These are phyloP conservation scores for Nannochloropsis gaditana DNA, from an alignment of 108 stramenopile genomes.

Conservation along the genomic window DNA sequence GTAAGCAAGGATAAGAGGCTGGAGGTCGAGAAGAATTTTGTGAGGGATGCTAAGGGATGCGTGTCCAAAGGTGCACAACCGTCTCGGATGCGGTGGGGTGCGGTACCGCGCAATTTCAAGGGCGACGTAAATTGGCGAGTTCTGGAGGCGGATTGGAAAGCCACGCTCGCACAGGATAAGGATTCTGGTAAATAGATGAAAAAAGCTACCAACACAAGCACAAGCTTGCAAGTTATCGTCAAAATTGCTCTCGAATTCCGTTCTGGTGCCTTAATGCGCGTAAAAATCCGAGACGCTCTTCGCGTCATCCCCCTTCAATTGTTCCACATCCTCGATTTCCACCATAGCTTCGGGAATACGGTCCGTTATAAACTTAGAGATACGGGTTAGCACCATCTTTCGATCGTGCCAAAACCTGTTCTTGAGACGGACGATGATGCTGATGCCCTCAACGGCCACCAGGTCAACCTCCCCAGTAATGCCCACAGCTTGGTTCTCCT, in stretches of 20 bases:
- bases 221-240: no score
- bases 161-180: no score
- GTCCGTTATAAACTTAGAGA: slow-evolving; percentile 23
- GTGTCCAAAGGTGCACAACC: slow-evolving; percentile 24
- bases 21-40: neutral
- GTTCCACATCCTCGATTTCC: slow-evolving; percentile 19
- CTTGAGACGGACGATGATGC: slow-evolving; percentile 58
- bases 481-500: slow-evolving; percentile 76
- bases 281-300: slow-evolving; percentile 16
- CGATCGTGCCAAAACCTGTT: slow-evolving; percentile 82
- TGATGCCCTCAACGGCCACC: slow-evolving; percentile 75
- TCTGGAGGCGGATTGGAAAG: neutral
- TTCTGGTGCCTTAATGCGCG: neutral
- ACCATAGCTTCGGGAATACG: slow-evolving; percentile 13
- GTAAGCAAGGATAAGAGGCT: neutral
- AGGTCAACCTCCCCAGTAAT: slow-evolving; percentile 82
- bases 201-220: no score
- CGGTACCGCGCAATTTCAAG: slow-evolving; percentile 28
- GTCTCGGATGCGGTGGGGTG: neutral
- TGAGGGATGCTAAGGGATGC: neutral
- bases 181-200: no score
- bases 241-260: no score
- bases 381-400: slow-evolving; percentile 66
- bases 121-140: slow-evolving; percentile 22
- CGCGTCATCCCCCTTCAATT: slow-evolving; percentile 9